Conservation (phyloP, 768 basidiomycete species). For the Kwoniella dejecticola region DNA sequence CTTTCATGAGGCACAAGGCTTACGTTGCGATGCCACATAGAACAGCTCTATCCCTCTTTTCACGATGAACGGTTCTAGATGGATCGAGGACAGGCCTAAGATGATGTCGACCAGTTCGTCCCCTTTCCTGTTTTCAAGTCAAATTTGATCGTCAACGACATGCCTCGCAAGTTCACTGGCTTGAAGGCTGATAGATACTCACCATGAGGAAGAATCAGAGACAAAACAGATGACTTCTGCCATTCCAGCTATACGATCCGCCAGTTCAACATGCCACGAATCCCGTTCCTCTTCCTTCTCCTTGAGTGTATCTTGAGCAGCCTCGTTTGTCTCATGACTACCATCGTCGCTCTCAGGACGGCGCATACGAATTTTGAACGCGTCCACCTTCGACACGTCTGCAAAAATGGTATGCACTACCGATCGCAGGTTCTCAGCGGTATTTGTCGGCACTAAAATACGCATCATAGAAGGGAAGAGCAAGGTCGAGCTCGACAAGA, state of each 20-base stretch:
- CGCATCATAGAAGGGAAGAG: constrained; percentile 11
- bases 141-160: background rate
- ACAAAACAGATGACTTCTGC: constrained; percentile 20
- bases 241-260: constrained; percentile 8
- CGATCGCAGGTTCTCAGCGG: constrained; percentile 4
- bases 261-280: constrained; percentile 18
- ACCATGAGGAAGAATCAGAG: constrained; percentile 22
- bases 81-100: background rate
- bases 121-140: constrained; percentile 24
- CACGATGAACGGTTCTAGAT: background rate
- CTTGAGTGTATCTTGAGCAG: no score
- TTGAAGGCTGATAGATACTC: background rate
- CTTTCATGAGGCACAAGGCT: background rate
- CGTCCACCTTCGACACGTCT: background rate
- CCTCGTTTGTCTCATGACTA: no score
- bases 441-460: background rate
- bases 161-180: background rate
- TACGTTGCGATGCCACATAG: constrained; percentile 28
- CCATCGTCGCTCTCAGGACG: no score
- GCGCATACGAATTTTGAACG: background rate
- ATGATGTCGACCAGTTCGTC: constrained; percentile 31
- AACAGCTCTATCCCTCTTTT: constrained; percentile 30
- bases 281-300: background rate
- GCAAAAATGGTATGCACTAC: constrained; percentile 2
- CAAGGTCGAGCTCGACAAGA: constrained; percentile 6